Percentiles rank a stretch among this genome's conserved stretches.
Evolutionary conservation across 495 filamentous ascomycete genomes (phyloP).

Genomic region (Penicillium verhagenii): DNA sequence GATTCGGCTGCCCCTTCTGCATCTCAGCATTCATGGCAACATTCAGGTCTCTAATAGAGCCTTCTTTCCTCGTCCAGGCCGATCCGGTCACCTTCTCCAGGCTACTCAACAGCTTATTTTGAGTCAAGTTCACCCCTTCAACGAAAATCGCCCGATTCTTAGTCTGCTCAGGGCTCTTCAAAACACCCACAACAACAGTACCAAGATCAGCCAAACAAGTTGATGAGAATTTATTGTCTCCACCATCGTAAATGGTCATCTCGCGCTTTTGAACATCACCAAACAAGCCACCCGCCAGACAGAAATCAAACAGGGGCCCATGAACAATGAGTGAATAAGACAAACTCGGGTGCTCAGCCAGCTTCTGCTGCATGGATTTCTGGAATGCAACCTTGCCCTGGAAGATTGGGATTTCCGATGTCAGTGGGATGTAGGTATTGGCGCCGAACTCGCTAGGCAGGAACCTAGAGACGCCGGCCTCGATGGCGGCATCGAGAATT

Average conservation of each 20-base stretch:
- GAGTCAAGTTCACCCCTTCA: slow-evolving; percentile 5
- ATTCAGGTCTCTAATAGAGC: not conserved
- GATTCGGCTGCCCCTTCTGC: not conserved
- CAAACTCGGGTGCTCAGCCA: not conserved
- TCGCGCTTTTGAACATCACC: slow-evolving; percentile 2
- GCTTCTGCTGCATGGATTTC: not conserved
- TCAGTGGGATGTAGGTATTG: not conserved
- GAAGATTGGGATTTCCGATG: not conserved
- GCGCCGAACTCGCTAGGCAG: slow-evolving; percentile 49
- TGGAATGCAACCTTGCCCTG: not conserved
- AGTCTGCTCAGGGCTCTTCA: slow-evolving; percentile 2
- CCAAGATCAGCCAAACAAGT: slow-evolving; percentile 7
- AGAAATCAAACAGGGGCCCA: slow-evolving; percentile 13
- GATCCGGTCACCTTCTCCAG: not conserved
- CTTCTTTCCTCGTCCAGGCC: not conserved
- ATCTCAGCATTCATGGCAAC: not conserved
- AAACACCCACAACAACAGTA: slow-evolving; percentile 5
- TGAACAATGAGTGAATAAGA: slow-evolving; percentile 5
- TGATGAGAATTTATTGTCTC: slow-evolving; percentile 5
- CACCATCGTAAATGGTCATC: slow-evolving; percentile 17
- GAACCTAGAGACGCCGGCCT: slow-evolving; percentile 53
- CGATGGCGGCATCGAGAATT: slow-evolving; percentile 52
- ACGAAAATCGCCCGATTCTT: slow-evolving; percentile 9
- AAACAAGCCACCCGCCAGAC: slow-evolving; percentile 4
- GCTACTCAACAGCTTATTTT: slow-evolving; percentile 6